A percentile compares a stretch with the other conserved stretches of the same genome.
Conservation (phyloP, 2,329 filamentous ascomycete species). For the Talaromyces islandicus region DNA sequence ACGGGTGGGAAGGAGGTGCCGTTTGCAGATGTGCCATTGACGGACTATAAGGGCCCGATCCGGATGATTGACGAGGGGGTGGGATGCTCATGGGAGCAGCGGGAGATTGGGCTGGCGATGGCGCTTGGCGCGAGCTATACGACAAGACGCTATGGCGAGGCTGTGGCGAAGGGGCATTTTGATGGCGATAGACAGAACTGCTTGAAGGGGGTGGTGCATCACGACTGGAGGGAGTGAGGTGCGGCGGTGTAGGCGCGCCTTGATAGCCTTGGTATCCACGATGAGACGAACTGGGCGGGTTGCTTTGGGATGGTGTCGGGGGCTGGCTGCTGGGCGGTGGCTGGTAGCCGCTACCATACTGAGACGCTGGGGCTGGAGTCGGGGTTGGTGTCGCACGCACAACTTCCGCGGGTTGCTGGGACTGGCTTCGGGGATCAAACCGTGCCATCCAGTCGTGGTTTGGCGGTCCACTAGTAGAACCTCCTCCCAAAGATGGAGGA, state of each 20-base stretch:
- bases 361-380: slow-evolving; percentile 30
- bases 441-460: slow-evolving; percentile 38
- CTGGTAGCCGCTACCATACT: slow-evolving; percentile 13
- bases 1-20: slow-evolving; percentile 19
- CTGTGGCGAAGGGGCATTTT: slow-evolving; percentile 22
- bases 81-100: slow-evolving; percentile 23
- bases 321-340: slow-evolving; percentile 5
- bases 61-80: slow-evolving; percentile 21
- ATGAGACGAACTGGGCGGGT: not conserved
- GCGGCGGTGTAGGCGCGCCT: slow-evolving; percentile 11
- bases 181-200: slow-evolving; percentile 17
- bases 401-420: slow-evolving; percentile 14
- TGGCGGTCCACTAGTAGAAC: slow-evolving; percentile 19
- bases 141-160: slow-evolving; percentile 21
- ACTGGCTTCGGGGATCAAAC: slow-evolving; percentile 35
- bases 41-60: slow-evolving; percentile 19
- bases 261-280: slow-evolving; percentile 12
- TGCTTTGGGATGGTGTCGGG: slow-evolving; percentile 6
- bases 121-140: slow-evolving; percentile 27
- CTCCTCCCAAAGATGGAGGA: slow-evolving; percentile 17
- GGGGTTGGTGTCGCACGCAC: slow-evolving; percentile 27
- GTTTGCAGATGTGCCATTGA: slow-evolving; percentile 16
- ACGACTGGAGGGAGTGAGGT: slow-evolving; percentile 19
- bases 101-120: slow-evolving; percentile 25
- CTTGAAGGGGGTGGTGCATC: slow-evolving; percentile 21